Evolutionary conservation across 2,329 filamentous ascomycete genomes (phyloP), one percentile per base, ranked within the genome.

Genomic region (Scedosporium boydii): DNA sequence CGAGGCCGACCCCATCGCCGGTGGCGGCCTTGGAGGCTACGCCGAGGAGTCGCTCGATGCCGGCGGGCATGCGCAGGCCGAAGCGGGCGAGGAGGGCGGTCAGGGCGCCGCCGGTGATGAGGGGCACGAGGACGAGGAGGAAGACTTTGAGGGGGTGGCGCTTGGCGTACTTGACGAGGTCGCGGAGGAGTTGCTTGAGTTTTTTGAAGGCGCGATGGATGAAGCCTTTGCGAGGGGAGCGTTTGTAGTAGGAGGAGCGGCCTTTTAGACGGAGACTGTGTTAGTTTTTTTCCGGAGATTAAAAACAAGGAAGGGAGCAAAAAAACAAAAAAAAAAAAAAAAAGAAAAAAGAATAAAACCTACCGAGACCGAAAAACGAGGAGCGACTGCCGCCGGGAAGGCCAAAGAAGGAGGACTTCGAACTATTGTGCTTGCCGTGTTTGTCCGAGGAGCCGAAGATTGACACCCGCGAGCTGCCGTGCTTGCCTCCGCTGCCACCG

Each of bases 121-220:
- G 81, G 9, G 93, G 93, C 83, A 97, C 86, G 69, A 97, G 83
- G 65, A 96, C 88, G 65, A 92, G 83, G 79, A 90, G 81, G 78
- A 97, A 90, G 58, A 96, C 90, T 77, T 96, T 96, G 71, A 91
- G 77, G 0, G 93, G 93, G 76, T 97, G 88, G 44, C 86, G 82
- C 72, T 90, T 88, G 69, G 90, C 89, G 76, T 93, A 96, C 72
- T 87, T 84, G 72, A 88, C 80, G 7, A 97, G 85, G 72, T 96
- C 87, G 70, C 89, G 88, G 63, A 96, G 77, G 65, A 96, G 84
- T 53, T 88, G 86, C 71, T 88, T 88, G 64, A 97, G 84, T 69
- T 91, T 88, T 74, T 85, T 84, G 73, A 91, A 82, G 57, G 91
- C 80, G 67, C 87, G 86, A 62, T 85, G 78, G 66, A 96, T 76